Evolutionary conservation across 1,284 basidiomycete species (phyloP).

Genomic region (Sanghuangporus baumii): DNA sequence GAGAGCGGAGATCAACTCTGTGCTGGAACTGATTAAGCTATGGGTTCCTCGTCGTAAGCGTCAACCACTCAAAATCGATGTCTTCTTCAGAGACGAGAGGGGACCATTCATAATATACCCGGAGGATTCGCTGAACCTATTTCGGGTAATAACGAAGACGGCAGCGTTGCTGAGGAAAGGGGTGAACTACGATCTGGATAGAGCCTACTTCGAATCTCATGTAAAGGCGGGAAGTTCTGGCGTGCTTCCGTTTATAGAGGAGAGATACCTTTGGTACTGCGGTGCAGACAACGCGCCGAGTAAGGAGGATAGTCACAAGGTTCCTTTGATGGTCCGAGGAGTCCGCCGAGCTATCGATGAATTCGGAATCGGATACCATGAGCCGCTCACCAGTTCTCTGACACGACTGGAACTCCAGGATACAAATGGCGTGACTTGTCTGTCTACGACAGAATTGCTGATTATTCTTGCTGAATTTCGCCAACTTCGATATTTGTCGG

Average conservation of each 20-base stretch:
- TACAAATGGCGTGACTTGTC: conserved; percentile 13
- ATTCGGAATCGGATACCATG: conserved; percentile 11
- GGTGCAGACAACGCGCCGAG: conserved; percentile 1
- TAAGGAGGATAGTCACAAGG: not conserved
- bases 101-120: conserved; percentile 7
- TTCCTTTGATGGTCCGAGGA: conserved; percentile 9
- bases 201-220: conserved; percentile 14
- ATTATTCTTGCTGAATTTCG: conserved; percentile 10
- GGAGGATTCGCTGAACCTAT: conserved; percentile 10
- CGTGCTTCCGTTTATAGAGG: conserved; percentile 12
- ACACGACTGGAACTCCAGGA: conserved; percentile 12
- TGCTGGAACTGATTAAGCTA: conserved; percentile 12
- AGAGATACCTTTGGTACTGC: conserved; percentile 14
- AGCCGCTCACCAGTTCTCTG: conserved; percentile 4
- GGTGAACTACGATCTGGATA: not conserved
- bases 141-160: conserved; percentile 12
- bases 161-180: conserved; percentile 9
- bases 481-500: conserved; percentile 7
- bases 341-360: conserved; percentile 9
- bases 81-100: conserved; percentile 4
- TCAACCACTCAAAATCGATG: conserved; percentile 5
- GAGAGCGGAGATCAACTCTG: conserved; percentile 5
- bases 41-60: conserved; percentile 15
- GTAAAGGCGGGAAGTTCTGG: conserved; percentile 11
- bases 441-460: conserved; percentile 10